phyloP scores from a whole-genome alignment of 2,329 filamentous ascomycete species.

The Stemphylium vesicarium region DNA sequence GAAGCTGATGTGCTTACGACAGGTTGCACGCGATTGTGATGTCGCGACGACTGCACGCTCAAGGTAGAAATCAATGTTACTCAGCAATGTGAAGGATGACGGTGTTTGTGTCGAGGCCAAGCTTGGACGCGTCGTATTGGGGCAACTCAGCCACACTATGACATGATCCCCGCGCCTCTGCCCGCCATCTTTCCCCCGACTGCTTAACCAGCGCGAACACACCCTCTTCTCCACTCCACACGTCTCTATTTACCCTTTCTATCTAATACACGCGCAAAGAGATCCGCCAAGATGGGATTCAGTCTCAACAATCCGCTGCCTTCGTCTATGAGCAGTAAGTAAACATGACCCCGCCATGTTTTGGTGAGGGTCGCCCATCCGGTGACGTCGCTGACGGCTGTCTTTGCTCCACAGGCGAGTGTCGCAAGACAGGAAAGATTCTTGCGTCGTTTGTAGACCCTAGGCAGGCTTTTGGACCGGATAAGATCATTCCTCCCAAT shows the following conservation, averaged over 20 bases:
- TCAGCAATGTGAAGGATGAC: no score
- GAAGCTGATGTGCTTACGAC: no score
- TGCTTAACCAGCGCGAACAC: constrained; percentile 5
- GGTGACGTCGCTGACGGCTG: constrained; percentile 46
- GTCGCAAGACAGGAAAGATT: constrained; percentile 96
- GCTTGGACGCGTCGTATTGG: constrained; percentile 8
- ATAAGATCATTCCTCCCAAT: constrained; percentile 93
- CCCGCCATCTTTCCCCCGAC: constrained; percentile 5
- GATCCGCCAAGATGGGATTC: constrained; percentile 48
- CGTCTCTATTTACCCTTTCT: neutral
- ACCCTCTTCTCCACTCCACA: constrained; percentile 2
- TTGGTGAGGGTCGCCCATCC: constrained; percentile 8
- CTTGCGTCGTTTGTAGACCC: constrained; percentile 94
- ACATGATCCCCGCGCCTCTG: constrained; percentile 11
- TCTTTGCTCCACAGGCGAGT: constrained; percentile 72
- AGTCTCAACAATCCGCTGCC: constrained; percentile 62
- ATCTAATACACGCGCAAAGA: neutral
- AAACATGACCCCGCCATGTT: constrained; percentile 1
- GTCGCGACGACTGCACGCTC: no score
- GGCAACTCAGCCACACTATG: constrained; percentile 16
- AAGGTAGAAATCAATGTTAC: no score
- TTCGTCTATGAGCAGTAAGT: constrained; percentile 60
- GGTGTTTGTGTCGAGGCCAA: neutral
- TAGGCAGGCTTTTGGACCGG: constrained; percentile 88
- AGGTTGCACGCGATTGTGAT: no score